Base-by-base conservation (phyloP, 371 early-diverging fungal species). In the Mucor saturninus region DNA sequence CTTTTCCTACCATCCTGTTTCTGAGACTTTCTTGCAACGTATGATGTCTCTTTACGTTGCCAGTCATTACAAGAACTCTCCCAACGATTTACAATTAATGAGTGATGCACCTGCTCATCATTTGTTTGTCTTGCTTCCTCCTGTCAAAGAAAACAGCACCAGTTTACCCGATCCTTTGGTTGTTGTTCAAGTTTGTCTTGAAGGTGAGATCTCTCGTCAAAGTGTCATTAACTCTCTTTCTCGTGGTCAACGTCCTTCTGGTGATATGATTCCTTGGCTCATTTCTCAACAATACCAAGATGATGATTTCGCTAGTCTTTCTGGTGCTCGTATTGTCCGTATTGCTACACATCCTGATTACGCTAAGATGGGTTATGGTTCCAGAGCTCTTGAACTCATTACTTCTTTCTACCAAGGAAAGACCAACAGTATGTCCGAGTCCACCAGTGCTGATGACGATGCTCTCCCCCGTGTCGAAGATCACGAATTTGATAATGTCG, bases 21-120 rank as follows among this genome's bases (percentile, higher is more conserved):
- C 95, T 31, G 99, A 99, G 75, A 90, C 91, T 2, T 96, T 99
- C 75, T 81, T 99, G 83, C 96, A 96, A 71, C 90, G 93, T 61
- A 95, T 99, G 91, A 94, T 98, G 93, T 88, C 93, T 13, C 77
- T 99, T 46, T 99, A 99, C 70, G 97, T 97, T 31, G 92, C 98
- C 29, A 94, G 96, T 65, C 99, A 99, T 74, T 99, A 99, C 88
- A 99, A 98, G 84, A 99, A 99, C 83, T 92, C 93, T 40, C 99
- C 99, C 55, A 97, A 99, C 79, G 99, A 99, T 77, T 76, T 99
- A 72, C 98, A 99, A 79, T 84, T 98, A 58, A 84, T 99, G 85
- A 95, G 95, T 80, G 99, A 99, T 69, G 97, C 97, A 1, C 98
- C 98, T n/a, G 96, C 96, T 2, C 99, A 99, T 79, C 94, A 96